phyloP scores from a whole-genome alignment of 768 basidiomycete species.

The Suillus occidentalis region DNA sequence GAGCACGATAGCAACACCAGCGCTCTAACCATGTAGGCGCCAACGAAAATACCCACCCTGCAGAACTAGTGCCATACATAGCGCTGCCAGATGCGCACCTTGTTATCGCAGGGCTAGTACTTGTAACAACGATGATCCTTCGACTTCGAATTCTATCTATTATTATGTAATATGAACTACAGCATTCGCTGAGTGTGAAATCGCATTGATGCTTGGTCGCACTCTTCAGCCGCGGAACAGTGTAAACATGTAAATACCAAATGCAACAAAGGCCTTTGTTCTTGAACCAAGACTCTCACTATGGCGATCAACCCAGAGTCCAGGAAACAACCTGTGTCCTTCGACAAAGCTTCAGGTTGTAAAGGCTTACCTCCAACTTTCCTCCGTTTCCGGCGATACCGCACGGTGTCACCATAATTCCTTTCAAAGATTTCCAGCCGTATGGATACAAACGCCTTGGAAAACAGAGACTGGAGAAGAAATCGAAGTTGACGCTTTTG shows the following conservation, averaged over 20 bases:
- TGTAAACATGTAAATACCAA: neutral
- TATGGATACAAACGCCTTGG: conserved; percentile 20
- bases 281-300: neutral
- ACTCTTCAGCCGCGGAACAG: neutral
- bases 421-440: conserved; percentile 42
- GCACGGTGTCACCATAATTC: conserved; percentile 39
- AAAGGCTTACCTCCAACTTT: conserved; percentile 16
- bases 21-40: neutral
- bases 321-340: conserved; percentile 3
- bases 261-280: conserved; percentile 6
- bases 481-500: conserved; percentile 28
- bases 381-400: conserved; percentile 50
- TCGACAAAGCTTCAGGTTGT: neutral
- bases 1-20: neutral
- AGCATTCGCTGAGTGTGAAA: conserved; percentile 5
- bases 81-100: too few relatives aligned
- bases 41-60: neutral
- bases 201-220: neutral
- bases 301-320: neutral
- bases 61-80: neutral
- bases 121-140: too few relatives aligned
- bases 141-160: neutral
- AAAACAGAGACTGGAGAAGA: conserved; percentile 11
- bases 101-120: too few relatives aligned
- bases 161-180: conserved; percentile 7